Conservation (phyloP, 768 basidiomycete genomes). For the Mycena epipterygia region DNA sequence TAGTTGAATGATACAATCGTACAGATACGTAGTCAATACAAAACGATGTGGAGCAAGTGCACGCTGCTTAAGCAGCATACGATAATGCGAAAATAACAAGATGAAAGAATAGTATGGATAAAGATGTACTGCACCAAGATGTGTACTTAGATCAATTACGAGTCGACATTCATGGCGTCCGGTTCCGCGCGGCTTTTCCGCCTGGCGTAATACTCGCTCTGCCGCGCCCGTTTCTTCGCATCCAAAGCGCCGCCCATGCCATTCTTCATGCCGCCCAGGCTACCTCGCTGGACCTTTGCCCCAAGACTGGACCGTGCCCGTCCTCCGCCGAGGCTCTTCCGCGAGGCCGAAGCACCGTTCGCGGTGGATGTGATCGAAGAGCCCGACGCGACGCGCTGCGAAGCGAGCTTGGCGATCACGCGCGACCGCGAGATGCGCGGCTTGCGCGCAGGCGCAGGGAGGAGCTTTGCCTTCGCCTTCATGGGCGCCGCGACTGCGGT, state of each 20-base stretch:
- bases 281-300: constrained; percentile 55
- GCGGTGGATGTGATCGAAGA: constrained; percentile 39
- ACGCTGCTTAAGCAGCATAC: background rate
- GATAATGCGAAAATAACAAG: constrained; percentile 5
- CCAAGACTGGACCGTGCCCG: constrained; percentile 68
- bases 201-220: constrained; percentile 77
- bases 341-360: constrained; percentile 25
- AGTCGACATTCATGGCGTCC: constrained; percentile 36
- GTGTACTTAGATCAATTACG: background rate
- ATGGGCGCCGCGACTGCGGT: constrained; percentile 35
- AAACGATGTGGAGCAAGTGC: constrained; percentile 17
- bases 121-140: constrained; percentile 11
- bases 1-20: background rate
- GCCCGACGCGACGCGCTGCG: constrained; percentile 70
- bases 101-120: constrained; percentile 11
- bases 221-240: constrained; percentile 80
- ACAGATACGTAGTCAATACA: constrained; percentile 28
- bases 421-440: constrained; percentile 87
- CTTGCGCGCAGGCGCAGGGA: constrained; percentile 60
- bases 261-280: constrained; percentile 49
- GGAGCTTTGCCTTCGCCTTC: constrained; percentile 63
- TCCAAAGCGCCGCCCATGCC: constrained; percentile 60
- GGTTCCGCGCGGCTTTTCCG: constrained; percentile 59
- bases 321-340: constrained; percentile 43
- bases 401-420: constrained; percentile 82